phyloP scores from a whole-genome alignment of 768 basidiomycete species.

The Macrolepiota albuminosa region DNA sequence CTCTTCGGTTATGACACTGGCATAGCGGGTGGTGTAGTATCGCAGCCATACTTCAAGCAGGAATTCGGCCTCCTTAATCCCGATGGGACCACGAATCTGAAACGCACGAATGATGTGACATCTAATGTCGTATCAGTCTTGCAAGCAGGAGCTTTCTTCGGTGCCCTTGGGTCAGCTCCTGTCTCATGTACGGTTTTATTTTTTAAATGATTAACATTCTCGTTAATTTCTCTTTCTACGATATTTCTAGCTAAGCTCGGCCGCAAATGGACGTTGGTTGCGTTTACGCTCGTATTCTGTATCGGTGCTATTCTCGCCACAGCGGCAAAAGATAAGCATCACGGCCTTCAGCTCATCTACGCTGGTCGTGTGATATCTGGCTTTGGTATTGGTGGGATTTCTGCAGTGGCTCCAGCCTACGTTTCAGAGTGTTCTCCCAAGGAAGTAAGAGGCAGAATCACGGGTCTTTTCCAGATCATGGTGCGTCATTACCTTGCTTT shows the following conservation, averaged over 20 bases:
- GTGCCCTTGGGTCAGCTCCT: constrained; percentile 70
- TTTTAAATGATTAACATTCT: neutral
- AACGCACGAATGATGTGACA: constrained; percentile 47
- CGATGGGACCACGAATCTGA: constrained; percentile 34
- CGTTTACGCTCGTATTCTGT: constrained; percentile 57
- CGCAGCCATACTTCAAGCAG: constrained; percentile 51
- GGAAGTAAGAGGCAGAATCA: constrained; percentile 80
- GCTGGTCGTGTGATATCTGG: constrained; percentile 78
- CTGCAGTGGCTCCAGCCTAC: constrained; percentile 78
- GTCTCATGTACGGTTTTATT: constrained; percentile 48
- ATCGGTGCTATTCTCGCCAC: constrained; percentile 76
- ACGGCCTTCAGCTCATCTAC: constrained; percentile 68
- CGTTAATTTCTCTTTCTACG: neutral
- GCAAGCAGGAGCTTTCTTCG: constrained; percentile 87
- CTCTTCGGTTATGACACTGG: constrained; percentile 77
- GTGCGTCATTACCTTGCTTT: constrained; percentile 24
- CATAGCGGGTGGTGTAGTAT: constrained; percentile 48
- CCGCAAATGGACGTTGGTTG: constrained; percentile 57
- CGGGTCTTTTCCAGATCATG: constrained; percentile 84
- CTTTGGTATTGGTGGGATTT: constrained; percentile 78
- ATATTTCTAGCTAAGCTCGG: constrained; percentile 51
- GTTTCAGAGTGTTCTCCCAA: constrained; percentile 88
- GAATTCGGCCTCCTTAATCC: constrained; percentile 55
- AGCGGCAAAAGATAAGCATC: constrained; percentile 44
- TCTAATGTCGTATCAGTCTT: constrained; percentile 86